Evolutionary conservation across 2,329 filamentous ascomycete genomes (phyloP).

Genomic region (Fusarium sp.): DNA sequence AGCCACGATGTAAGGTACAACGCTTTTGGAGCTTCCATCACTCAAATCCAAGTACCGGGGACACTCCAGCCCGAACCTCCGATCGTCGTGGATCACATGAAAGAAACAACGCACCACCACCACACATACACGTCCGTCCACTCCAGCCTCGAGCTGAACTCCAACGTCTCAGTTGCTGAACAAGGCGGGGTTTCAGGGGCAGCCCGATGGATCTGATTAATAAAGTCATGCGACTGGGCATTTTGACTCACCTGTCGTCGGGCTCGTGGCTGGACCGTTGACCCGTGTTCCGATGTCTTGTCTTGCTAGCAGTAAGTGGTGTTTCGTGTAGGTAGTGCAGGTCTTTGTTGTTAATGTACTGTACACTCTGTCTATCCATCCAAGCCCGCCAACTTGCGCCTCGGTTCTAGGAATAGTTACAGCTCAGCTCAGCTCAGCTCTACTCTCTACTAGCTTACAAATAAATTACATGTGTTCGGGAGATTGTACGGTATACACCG

Average conservation of each 20-base stretch:
- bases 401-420: conserved; percentile 1
- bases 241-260: conserved; percentile 25
- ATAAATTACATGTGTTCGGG: conserved; percentile 25
- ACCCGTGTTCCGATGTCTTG: neutral
- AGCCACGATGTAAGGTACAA: conserved; percentile 22
- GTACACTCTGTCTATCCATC: conserved; percentile 8
- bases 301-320: neutral
- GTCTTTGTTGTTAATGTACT: neutral
- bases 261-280: neutral
- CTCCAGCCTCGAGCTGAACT: conserved; percentile 7
- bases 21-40: conserved; percentile 8
- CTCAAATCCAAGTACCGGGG: conserved; percentile 21
- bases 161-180: conserved; percentile 21
- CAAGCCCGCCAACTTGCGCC: neutral
- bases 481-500: conserved; percentile 27
- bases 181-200: conserved; percentile 30
- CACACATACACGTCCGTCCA: neutral
- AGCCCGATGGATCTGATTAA: conserved; percentile 11
- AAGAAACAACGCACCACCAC: conserved; percentile 17
- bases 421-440: neutral
- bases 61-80: conserved; percentile 24
- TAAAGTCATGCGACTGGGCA: conserved; percentile 25
- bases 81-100: conserved; percentile 29
- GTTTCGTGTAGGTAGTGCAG: neutral
- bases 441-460: conserved; percentile 22